Percentiles rank a stretch among this genome's conserved stretches.
Conservation (phyloP, 1,139 yeast genomes). For the Martiniozyma asiatica region DNA sequence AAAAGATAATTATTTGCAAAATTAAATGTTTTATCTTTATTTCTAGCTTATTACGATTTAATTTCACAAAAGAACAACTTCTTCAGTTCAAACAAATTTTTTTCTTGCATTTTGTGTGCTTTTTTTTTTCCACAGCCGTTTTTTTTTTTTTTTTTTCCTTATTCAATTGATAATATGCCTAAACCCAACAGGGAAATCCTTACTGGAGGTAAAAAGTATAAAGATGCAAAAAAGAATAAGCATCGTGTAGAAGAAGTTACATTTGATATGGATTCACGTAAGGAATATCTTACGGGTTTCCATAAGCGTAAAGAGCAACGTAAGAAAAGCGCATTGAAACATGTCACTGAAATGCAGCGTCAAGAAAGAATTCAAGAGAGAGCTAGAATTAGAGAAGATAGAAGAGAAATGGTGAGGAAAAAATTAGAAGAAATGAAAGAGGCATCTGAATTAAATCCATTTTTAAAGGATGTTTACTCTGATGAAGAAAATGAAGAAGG, state of each 20-base stretch:
- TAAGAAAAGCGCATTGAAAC: constrained; percentile 73
- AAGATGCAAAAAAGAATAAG: constrained; percentile 48
- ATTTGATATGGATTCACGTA: constrained; percentile 63
- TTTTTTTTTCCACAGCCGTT: no score
- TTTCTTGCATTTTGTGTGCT: no score
- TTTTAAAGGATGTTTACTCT: constrained; percentile 8
- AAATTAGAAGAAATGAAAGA: constrained; percentile 28
- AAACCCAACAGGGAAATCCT: constrained; percentile 64
- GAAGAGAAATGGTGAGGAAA: constrained; percentile 51
- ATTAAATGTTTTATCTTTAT: no score
- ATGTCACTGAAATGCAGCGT: constrained; percentile 64
- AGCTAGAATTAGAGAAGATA: constrained; percentile 54
- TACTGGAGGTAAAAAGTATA: constrained; percentile 78
- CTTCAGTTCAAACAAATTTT: no score
- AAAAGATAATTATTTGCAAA: no score
- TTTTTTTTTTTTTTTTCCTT: no score
- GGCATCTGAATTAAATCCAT: constrained; percentile 12
- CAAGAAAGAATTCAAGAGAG: constrained; percentile 68
- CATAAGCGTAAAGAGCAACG: constrained; percentile 87
- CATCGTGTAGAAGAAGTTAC: constrained; percentile 70
- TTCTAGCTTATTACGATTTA: no score
- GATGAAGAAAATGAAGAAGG: constrained; percentile 14
- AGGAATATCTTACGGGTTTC: constrained; percentile 84
- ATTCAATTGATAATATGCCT: constrained; percentile 10
- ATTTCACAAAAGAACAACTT: no score